Evolutionary conservation across 345 rosid genomes (phyloP), one percentile per base, ranked within the genome.

Genomic region (Streptanthus diversifolius): DNA sequence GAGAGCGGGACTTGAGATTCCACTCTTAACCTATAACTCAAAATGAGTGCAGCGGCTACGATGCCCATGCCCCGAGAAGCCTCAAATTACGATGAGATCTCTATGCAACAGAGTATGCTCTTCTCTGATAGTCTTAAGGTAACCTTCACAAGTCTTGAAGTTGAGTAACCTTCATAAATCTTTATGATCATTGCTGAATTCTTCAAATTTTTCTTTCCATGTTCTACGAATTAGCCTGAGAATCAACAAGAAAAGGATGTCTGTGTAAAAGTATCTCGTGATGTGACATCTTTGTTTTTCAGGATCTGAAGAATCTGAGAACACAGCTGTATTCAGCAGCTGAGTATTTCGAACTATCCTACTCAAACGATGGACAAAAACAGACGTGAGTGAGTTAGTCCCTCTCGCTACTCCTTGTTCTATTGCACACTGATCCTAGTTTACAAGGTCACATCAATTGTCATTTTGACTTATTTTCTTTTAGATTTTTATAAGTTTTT

Each of bases 241-340:
- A 15, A n/a, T 12, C 5, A 48, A 49, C 61, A 60, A 27, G 18
- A 12, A 2, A 36, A 49, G 9, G 33, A 29, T 11, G 41, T 51
- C 4, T 30, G 2, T 5, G 43, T 52, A 48, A 36, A 32, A n/a
- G 1, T 40, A 5, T 22, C 14, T 30, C 18, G 27, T 44, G 25
- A 44, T 30, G 11, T 64, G 33, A 29, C 40, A 29, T 52, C 14
- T 62, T 68, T 61, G 18, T 12, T 59, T 57, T 11, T 43, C 83
- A 90, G 98, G 97, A 93, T 81, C 80, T 93, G 83, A 90, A 86
- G 77, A 93, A 85, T 79, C 79, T 93, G 71, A 81, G 97, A 80
- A 74, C 90, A 64, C 98, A 93, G 64, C 78, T 93, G 63, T 93
- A 93, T 70, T 86, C 98, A 51, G 98, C 98, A 47, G 98, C 97